phyloP scores from a whole-genome alignment of 768 basidiomycete genomes.

The Cytidiella melzeri region DNA sequence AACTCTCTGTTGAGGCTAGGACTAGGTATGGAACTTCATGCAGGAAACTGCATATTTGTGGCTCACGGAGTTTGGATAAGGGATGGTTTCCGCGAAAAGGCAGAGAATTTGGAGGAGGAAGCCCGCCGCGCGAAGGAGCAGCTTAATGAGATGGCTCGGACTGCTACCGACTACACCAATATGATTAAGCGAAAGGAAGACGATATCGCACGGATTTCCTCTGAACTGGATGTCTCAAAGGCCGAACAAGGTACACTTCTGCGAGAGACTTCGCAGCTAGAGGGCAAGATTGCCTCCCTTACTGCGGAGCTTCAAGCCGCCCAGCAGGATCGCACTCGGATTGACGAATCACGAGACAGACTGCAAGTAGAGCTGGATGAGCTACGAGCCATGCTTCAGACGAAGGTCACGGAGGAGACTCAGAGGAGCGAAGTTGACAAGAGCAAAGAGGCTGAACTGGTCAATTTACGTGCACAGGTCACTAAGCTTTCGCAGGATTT shows the following conservation, averaged over 20 bases:
- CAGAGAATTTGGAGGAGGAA: conserved; percentile 59
- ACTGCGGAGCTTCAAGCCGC: conserved; percentile 55
- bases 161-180: conserved; percentile 66
- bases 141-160: conserved; percentile 68
- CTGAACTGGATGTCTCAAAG: conserved; percentile 49
- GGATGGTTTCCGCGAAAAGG: conserved; percentile 54
- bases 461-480: conserved; percentile 60
- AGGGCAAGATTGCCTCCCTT: conserved; percentile 61
- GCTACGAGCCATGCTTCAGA: conserved; percentile 74
- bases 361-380: conserved; percentile 83
- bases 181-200: conserved; percentile 77
- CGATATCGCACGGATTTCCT: conserved; percentile 48
- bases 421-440: conserved; percentile 79
- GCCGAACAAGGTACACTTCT: conserved; percentile 47
- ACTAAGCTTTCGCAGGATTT: conserved; percentile 60
- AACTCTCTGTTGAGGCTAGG: conserved; percentile 57
- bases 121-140: conserved; percentile 71
- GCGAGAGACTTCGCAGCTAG: conserved; percentile 62
- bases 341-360: conserved; percentile 42
- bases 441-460: conserved; percentile 82
- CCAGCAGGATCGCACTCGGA: conserved; percentile 47
- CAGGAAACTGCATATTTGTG: background rate
- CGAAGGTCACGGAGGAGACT: conserved; percentile 82
- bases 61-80: conserved; percentile 30
- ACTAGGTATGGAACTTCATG: conserved; percentile 45